phyloP scores from a whole-genome alignment of 2,329 filamentous ascomycete genomes.

The Stagonosporopsis cucurbitacearum region DNA sequence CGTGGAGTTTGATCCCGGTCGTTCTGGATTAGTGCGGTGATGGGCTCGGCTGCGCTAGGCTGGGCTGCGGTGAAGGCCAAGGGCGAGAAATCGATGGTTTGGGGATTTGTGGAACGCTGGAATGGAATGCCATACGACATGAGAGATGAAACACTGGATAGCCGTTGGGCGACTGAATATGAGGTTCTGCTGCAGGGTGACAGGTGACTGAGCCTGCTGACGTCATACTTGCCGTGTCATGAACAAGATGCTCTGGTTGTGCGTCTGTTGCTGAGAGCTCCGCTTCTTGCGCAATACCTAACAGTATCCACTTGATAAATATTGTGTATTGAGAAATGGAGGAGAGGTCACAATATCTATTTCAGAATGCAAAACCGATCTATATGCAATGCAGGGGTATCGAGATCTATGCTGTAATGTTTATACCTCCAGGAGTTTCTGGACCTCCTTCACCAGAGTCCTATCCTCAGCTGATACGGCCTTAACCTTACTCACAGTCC shows the following conservation, averaged over 20 bases:
- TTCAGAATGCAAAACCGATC: neutral
- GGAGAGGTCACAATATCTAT: no score
- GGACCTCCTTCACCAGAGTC: slow-evolving; percentile 46
- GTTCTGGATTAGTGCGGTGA: no score
- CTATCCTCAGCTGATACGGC: slow-evolving; percentile 37
- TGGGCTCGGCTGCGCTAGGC: neutral
- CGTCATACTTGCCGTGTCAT: slow-evolving; percentile 24
- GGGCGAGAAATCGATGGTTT: neutral
- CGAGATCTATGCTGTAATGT: neutral
- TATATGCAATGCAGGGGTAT: slow-evolving; percentile 15
- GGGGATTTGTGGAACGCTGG: neutral
- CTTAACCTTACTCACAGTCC: slow-evolving; percentile 58
- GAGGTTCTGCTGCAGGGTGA: slow-evolving; percentile 1
- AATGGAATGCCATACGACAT: neutral
- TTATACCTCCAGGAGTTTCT: slow-evolving; percentile 37
- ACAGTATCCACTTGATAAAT: neutral
- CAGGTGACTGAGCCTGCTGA: slow-evolving; percentile 20
- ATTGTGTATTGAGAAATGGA: no score
- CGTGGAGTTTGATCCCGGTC: no score
- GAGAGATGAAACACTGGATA: neutral
- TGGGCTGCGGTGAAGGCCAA: neutral
- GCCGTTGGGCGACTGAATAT: slow-evolving; percentile 1
- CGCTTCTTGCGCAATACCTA: no score
- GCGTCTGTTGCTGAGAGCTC: neutral
- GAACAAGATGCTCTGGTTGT: neutral